Evolutionary conservation across 83 land plant genomes (phyloP), one percentile per base, ranked within the genome.

Genomic region (Thuja plicata): DNA sequence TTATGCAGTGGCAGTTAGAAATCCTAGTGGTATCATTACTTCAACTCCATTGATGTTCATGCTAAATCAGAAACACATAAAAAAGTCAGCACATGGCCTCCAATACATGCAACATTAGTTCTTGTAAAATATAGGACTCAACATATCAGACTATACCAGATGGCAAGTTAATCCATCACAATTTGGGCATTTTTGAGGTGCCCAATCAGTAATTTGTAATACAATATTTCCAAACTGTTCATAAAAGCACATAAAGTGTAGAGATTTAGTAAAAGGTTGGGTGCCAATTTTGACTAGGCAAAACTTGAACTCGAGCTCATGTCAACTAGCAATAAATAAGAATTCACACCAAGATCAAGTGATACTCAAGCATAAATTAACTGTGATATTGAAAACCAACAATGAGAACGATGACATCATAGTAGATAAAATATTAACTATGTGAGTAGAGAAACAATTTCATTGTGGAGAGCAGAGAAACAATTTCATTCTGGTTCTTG

Each of bases 1-100:
- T n/a, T 91, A 95, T 95, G 95, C 94, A 46, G 92, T 88, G 17
- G 88, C 96, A 81, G 94, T 95, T 60, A 93, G 92, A 89, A 95
- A 93, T 7, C 87, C 94, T 0, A 95, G 30, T 8, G 96, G 93
- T 88, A 95, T 95, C 96, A 93, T 95, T 87, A 92, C 41, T 84
- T 93, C 96, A 91, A 92, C 90, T 4, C 94, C 96, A 62, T 93
- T 91, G 43, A 95, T 92, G 19, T 84, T 92, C 95, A 93, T 95
- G 90, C 96, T 95, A 89, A 38, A 89, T 82, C 48, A 55, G 76
- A 37, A 88, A 35, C 52, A 34, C 70, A 85, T 12, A 54, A n/a
- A 30, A 57, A 54, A 55, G 66, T 54, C 17, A 85, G 43, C 30
- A 21, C 21, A 19, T 17, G 15, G 77, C 13, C 24, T 73, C 77